Percentiles rank a stretch among this genome's conserved stretches.
Conservation (phyloP, 2,329 filamentous ascomycete species). For the Apiospora arundinis region DNA sequence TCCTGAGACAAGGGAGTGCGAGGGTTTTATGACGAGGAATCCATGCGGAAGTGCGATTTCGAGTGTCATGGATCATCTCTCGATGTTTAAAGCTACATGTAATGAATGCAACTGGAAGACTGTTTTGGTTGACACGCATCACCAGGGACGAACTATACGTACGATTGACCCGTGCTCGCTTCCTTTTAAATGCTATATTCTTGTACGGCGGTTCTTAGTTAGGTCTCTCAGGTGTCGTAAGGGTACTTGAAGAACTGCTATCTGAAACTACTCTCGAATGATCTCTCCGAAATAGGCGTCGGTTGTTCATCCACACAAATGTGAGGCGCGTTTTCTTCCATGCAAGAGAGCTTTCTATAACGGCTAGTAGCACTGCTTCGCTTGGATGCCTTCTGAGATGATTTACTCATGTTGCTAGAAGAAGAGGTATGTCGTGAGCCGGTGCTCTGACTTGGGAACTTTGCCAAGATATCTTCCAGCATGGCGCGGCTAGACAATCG, state of each 20-base stretch:
- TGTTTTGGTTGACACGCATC: too few relatives aligned
- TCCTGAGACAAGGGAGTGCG: too few relatives aligned
- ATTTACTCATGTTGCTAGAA: neutral
- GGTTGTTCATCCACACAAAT: constrained; percentile 33
- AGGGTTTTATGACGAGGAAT: too few relatives aligned
- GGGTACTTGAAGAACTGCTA: neutral
- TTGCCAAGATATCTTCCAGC: constrained; percentile 34
- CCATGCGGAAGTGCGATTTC: too few relatives aligned
- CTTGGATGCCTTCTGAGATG: neutral
- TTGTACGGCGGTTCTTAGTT: neutral
- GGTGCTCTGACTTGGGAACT: constrained; percentile 15
- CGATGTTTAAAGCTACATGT: too few relatives aligned
- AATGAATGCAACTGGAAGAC: too few relatives aligned
- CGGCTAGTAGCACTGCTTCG: constrained; percentile 1
- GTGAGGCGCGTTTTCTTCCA: constrained; percentile 33
- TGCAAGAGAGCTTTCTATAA: constrained; percentile 28
- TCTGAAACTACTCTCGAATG: neutral
- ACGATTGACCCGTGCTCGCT: too few relatives aligned
- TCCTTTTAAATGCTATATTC: neutral
- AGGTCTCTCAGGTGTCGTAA: neutral
- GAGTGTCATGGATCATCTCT: too few relatives aligned
- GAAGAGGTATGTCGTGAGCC: neutral
- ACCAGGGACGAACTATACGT: too few relatives aligned
- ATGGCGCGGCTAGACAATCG: constrained; percentile 32
- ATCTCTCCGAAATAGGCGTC: constrained; percentile 20